Conservation (phyloP, 805 yeast species). For the Candida pini region DNA sequence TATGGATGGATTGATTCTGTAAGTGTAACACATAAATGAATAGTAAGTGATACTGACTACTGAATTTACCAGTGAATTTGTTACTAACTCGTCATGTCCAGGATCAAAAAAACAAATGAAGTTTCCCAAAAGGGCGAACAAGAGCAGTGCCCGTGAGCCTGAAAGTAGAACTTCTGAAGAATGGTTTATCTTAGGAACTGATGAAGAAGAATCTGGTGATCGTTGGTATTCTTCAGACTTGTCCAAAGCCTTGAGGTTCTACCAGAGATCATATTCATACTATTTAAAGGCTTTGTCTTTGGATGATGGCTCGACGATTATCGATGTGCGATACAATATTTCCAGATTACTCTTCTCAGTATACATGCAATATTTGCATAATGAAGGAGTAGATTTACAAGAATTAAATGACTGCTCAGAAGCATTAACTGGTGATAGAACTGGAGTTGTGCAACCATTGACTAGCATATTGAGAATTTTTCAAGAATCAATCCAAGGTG, state of each 20-base stretch:
- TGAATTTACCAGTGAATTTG: background rate
- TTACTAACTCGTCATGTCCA: background rate
- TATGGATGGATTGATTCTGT: too few species aligned
- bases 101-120: constrained; percentile 9
- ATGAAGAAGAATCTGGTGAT: constrained; percentile 71
- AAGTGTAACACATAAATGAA: constrained; percentile 6
- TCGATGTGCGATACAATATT: constrained; percentile 55
- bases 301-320: constrained; percentile 12
- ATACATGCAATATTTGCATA: constrained; percentile 42
- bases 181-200: constrained; percentile 48
- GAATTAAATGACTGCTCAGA: constrained; percentile 30
- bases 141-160: constrained; percentile 1
- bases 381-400: constrained; percentile 37
- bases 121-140: constrained; percentile 10
- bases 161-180: constrained; percentile 40
- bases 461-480: constrained; percentile 32
- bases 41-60: constrained; percentile 2
- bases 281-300: constrained; percentile 35
- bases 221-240: constrained; percentile 66
- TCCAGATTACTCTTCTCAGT: constrained; percentile 56
- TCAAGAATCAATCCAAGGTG: constrained; percentile 30
- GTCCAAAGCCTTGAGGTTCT: constrained; percentile 58
- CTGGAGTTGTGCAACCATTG: constrained; percentile 37
- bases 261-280: constrained; percentile 46
- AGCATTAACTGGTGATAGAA: constrained; percentile 22